A percentile compares a stretch with the other conserved stretches of the same genome.
phyloP scores from a whole-genome alignment of 768 basidiomycete genomes.

The Albatrellus ellisii region DNA sequence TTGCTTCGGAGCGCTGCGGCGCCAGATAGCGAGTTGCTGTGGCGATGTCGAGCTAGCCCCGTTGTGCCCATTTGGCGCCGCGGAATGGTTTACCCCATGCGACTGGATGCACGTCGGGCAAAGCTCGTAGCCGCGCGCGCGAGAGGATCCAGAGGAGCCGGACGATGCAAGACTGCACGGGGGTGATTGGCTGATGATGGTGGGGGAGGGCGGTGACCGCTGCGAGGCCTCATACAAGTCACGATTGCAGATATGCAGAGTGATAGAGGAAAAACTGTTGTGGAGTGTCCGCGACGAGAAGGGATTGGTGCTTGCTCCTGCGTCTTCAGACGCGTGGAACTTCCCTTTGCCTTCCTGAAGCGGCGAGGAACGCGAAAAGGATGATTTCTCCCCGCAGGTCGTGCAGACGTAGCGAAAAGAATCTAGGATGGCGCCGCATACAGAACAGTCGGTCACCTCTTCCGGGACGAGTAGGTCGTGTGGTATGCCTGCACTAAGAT shows the following conservation, averaged over 20 bases:
- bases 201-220: too few relatives aligned
- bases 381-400: slow-evolving; percentile 71
- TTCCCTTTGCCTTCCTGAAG: slow-evolving; percentile 40
- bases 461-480: slow-evolving; percentile 39
- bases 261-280: too few relatives aligned
- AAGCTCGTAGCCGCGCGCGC: slow-evolving; percentile 60
- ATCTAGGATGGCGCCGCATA: slow-evolving; percentile 62
- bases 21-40: slow-evolving; percentile 39
- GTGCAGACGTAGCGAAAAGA: slow-evolving; percentile 85
- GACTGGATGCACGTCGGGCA: slow-evolving; percentile 70
- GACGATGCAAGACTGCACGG: slow-evolving; percentile 11
- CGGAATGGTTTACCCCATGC: slow-evolving; percentile 67
- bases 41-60: slow-evolving; percentile 36
- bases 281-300: slow-evolving; percentile 1
- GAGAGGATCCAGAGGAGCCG: slow-evolving; percentile 4
- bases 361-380: slow-evolving; percentile 18
- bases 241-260: too few relatives aligned
- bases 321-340: slow-evolving; percentile 6
- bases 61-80: slow-evolving; percentile 35
- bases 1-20: slow-evolving; percentile 51
- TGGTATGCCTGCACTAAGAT: slow-evolving; percentile 19
- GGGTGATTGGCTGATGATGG: slow-evolving; percentile 4
- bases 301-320: background rate
- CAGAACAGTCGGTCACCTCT: slow-evolving; percentile 69
- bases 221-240: too few relatives aligned